These are phyloP conservation scores for Aspergillus ochraceoroseus DNA, from an alignment of 2,329 filamentous ascomycete genomes.

Conservation along the genomic window DNA sequence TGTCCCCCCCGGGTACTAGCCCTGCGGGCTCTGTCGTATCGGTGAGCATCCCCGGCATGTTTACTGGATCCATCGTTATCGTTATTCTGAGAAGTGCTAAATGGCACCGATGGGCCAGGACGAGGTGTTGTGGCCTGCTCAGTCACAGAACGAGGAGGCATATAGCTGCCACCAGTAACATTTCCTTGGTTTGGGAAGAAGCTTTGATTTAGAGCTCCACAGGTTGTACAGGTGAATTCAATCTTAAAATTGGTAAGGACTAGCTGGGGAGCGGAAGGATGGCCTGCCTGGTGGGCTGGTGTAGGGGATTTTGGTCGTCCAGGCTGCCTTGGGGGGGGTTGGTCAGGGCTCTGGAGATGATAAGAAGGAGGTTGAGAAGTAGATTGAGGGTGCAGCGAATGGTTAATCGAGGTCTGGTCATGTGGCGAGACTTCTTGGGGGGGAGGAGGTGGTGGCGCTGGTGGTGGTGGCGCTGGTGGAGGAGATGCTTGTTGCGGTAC, in stretches of 20 bases:
- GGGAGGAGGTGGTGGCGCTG: slow-evolving; percentile 9
- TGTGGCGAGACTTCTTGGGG: slow-evolving; percentile 23
- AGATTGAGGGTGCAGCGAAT: slow-evolving; percentile 23
- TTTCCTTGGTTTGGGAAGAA: slow-evolving; percentile 39
- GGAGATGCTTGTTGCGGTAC: slow-evolving; percentile 14
- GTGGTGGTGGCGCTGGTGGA: slow-evolving; percentile 3
- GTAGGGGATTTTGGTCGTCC: slow-evolving; percentile 23
- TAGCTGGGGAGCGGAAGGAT: slow-evolving; percentile 28
- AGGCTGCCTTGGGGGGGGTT: slow-evolving; percentile 20
- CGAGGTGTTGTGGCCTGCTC: slow-evolving; percentile 19
- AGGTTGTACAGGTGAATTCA: slow-evolving; percentile 39
- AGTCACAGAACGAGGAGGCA: slow-evolving; percentile 24
- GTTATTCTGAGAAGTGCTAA: slow-evolving; percentile 16
- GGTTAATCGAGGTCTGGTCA: slow-evolving; percentile 22
- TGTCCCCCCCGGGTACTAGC: slow-evolving; percentile 28
- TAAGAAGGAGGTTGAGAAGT: slow-evolving; percentile 24
- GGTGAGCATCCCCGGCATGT: slow-evolving; percentile 22
- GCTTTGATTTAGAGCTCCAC: slow-evolving; percentile 38
- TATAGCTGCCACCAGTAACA: slow-evolving; percentile 29
- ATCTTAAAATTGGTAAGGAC: slow-evolving; percentile 39
- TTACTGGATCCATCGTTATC: slow-evolving; percentile 11
- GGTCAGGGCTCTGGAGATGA: slow-evolving; percentile 19
- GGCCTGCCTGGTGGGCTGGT: slow-evolving; percentile 25
- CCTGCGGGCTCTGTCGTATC: slow-evolving; percentile 23
- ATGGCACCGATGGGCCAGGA: slow-evolving; percentile 17